phyloP scores from a whole-genome alignment of 192 early-diverging fungal species.

The Podila epigama region DNA sequence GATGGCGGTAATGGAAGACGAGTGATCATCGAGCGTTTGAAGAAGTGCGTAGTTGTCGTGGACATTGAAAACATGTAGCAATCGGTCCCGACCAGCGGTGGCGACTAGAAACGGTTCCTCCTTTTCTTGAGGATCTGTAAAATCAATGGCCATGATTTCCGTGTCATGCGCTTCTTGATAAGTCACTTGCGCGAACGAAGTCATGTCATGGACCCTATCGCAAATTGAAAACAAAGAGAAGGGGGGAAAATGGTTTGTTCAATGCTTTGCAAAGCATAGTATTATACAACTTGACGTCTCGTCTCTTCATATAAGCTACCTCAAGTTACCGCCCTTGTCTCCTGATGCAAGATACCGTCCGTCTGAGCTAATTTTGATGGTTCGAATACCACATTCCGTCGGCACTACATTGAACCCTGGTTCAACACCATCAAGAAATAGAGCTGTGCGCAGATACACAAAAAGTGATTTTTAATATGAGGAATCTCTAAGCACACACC shows the following conservation, averaged over 20 bases:
- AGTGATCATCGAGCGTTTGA: conserved; percentile 86
- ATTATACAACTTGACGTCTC: neutral
- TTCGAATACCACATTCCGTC: conserved; percentile 70
- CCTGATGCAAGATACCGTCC: conserved; percentile 74
- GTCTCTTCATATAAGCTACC: conserved; percentile 24
- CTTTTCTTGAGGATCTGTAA: conserved; percentile 51
- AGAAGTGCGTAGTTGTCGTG: conserved; percentile 63
- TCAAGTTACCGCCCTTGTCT: conserved; percentile 75
- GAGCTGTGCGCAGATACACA: no score
- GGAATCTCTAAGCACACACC: no score
- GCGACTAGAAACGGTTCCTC: conserved; percentile 64
- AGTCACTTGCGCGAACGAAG: conserved; percentile 64
- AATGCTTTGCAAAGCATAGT: neutral
- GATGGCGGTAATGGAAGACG: conserved; percentile 80
- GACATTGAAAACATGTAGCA: conserved; percentile 81
- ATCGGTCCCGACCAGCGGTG: conserved; percentile 77
- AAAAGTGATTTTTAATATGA: no score
- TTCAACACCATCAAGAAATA: conserved; percentile 23
- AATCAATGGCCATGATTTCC: conserved; percentile 81
- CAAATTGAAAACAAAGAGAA: neutral
- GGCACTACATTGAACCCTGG: conserved; percentile 43
- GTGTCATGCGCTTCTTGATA: conserved; percentile 81
- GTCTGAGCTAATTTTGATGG: conserved; percentile 69
- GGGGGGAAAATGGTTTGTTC: no score
- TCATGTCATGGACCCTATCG: conserved; percentile 65